These are phyloP conservation scores for Filobasidium wieringae DNA, from an alignment of 768 basidiomycete species.

Conservation along the genomic window DNA sequence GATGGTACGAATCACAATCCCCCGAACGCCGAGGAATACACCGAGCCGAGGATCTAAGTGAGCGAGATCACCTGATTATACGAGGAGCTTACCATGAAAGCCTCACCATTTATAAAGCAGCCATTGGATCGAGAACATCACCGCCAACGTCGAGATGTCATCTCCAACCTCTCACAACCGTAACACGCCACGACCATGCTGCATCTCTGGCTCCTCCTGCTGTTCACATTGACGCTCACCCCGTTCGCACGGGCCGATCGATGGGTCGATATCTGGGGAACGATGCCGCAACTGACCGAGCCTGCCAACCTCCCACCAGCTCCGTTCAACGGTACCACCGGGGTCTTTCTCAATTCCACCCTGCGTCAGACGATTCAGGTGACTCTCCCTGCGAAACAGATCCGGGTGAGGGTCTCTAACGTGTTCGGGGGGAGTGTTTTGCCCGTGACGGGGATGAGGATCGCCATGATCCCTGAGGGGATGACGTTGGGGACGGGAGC, in stretches of 20 bases:
- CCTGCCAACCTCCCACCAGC: slow-evolving; percentile 30
- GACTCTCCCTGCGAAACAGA: slow-evolving; percentile 40
- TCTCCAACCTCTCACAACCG: too few relatives aligned
- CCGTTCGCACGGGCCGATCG: background rate
- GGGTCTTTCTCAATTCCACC: slow-evolving; percentile 44
- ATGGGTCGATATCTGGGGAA: slow-evolving; percentile 34
- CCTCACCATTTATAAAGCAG: too few relatives aligned
- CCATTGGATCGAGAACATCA: too few relatives aligned
- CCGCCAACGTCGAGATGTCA: too few relatives aligned
- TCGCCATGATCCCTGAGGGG: slow-evolving; percentile 32
- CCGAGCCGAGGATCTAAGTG: too few relatives aligned
- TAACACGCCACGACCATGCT: background rate
- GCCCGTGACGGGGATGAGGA: slow-evolving; percentile 37
- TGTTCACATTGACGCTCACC: background rate
- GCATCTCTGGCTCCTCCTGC: background rate
- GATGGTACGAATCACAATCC: too few relatives aligned
- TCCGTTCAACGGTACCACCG: slow-evolving; percentile 8
- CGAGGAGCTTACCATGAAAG: too few relatives aligned
- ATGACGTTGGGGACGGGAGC: slow-evolving; percentile 40
- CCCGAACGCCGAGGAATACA: too few relatives aligned
- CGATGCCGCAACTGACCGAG: slow-evolving; percentile 38
- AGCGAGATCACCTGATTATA: too few relatives aligned
- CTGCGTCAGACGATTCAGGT: slow-evolving; percentile 47
- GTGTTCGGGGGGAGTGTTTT: slow-evolving; percentile 44
- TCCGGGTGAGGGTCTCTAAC: slow-evolving; percentile 47